Conservation (phyloP, 1,284 basidiomycete genomes). For the Hymenochaete sp. region DNA sequence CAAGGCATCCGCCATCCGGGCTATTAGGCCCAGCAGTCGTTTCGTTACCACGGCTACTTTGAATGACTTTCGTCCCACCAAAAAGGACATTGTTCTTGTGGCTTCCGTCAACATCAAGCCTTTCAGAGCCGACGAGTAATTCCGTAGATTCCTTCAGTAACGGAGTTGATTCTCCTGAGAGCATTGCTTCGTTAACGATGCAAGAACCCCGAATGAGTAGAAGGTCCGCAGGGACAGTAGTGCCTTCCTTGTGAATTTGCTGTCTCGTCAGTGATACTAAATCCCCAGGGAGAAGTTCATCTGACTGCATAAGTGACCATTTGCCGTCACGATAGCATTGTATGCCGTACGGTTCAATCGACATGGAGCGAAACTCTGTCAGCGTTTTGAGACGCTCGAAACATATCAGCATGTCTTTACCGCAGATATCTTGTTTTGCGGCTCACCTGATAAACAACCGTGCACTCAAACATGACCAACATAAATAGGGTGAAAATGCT, state of each 20-base stretch:
- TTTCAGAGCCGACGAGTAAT: constrained; percentile 67
- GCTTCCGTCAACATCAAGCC: constrained; percentile 72
- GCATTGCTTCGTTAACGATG: constrained; percentile 97
- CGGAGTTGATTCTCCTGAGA: constrained; percentile 93
- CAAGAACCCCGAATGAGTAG: constrained; percentile 81
- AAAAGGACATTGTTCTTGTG: constrained; percentile 89
- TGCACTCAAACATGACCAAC: constrained; percentile 94
- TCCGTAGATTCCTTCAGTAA: constrained; percentile 89
- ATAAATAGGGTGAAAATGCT: constrained; percentile 95
- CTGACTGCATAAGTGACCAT: constrained; percentile 75
- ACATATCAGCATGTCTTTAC: constrained; percentile 16
- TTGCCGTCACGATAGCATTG: constrained; percentile 70
- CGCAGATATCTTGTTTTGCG: neutral
- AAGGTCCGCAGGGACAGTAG: constrained; percentile 84
- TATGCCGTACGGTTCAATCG: constrained; percentile 81
- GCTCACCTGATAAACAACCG: constrained; percentile 89
- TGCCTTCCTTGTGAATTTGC: constrained; percentile 51
- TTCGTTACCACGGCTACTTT: constrained; percentile 48
- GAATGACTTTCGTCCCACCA: constrained; percentile 90
- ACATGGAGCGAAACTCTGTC: constrained; percentile 94
- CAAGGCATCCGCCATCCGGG: constrained; percentile 85
- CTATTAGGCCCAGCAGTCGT: constrained; percentile 38
- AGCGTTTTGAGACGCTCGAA: constrained; percentile 76
- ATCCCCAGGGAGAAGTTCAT: constrained; percentile 84
- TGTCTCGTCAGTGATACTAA: constrained; percentile 74